These are phyloP conservation scores for Acanthamoeba triangularis DNA, from an alignment of 208 protist species.

Conservation along the genomic window DNA sequence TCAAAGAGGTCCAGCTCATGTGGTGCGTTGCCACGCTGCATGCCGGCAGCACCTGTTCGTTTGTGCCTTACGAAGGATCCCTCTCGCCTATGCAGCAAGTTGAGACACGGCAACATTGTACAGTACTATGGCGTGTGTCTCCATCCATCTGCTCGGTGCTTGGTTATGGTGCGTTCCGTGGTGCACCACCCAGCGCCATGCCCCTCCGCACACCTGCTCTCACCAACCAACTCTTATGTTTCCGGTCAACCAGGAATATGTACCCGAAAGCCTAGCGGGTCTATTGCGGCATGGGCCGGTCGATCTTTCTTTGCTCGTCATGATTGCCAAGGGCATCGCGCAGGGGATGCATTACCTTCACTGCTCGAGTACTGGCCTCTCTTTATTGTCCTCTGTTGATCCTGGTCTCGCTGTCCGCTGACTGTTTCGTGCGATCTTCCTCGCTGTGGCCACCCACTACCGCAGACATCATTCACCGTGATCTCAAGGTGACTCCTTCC, in stretches of 20 bases:
- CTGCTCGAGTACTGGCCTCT: slow-evolving; percentile 1
- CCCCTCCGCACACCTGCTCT: background rate
- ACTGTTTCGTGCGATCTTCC: background rate
- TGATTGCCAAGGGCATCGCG: slow-evolving; percentile 44
- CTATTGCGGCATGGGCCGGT: background rate
- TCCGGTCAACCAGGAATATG: background rate
- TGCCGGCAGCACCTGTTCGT: no score
- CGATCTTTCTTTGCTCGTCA: slow-evolving; percentile 13
- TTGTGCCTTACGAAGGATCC: background rate
- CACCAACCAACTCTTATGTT: background rate
- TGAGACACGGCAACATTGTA: slow-evolving; percentile 38
- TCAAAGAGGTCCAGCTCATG: slow-evolving; percentile 67
- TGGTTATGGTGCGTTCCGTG: background rate
- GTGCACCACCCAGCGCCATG: background rate
- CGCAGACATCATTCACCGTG: slow-evolving; percentile 17
- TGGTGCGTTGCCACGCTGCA: background rate
- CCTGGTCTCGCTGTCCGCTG: background rate
- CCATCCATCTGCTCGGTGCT: slow-evolving; percentile 7
- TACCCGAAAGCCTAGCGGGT: slow-evolving; percentile 6
- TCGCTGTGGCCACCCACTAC: no score
- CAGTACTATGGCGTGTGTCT: slow-evolving; percentile 55
- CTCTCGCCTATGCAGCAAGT: background rate
- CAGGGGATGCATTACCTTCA: slow-evolving; percentile 60
- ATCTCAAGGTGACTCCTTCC: background rate
- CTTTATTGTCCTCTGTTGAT: background rate